Conservation (phyloP, 106 monocot species). For the Phalaenopsis equestris region DNA sequence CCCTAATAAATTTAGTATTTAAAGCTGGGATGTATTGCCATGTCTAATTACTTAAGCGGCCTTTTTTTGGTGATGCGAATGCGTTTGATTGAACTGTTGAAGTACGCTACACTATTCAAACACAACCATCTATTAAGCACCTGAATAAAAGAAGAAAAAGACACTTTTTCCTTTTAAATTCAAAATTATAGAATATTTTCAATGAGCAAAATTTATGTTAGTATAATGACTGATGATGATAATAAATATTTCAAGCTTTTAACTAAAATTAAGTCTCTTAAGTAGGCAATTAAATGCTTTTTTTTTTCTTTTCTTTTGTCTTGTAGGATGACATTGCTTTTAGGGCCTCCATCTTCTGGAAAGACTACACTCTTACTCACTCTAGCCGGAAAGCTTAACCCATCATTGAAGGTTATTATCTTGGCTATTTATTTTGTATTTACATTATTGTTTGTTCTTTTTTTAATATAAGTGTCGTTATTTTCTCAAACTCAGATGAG, state of each 20-base stretch:
- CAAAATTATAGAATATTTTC: too few species aligned
- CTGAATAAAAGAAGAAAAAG: too few species aligned
- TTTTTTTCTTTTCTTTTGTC: background rate
- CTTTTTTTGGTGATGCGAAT: too few species aligned
- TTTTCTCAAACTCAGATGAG: background rate
- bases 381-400: conserved; percentile 53
- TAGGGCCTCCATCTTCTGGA: conserved; percentile 73
- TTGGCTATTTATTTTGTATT: background rate
- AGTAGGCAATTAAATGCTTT: background rate
- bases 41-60: too few species aligned
- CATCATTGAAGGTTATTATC: conserved; percentile 35
- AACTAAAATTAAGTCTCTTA: background rate
- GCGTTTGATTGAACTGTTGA: too few species aligned
- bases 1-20: too few species aligned
- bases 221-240: background rate
- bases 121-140: too few species aligned
- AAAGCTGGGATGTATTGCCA: too few species aligned
- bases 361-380: conserved; percentile 65
- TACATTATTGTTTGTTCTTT: background rate
- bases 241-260: background rate
- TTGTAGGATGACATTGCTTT: conserved; percentile 61
- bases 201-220: background rate
- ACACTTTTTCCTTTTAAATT: too few species aligned
- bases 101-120: too few species aligned
- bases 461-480: background rate